These are phyloP conservation scores for Suillus subalutaceus DNA, from an alignment of 768 basidiomycete genomes.

Conservation along the genomic window DNA sequence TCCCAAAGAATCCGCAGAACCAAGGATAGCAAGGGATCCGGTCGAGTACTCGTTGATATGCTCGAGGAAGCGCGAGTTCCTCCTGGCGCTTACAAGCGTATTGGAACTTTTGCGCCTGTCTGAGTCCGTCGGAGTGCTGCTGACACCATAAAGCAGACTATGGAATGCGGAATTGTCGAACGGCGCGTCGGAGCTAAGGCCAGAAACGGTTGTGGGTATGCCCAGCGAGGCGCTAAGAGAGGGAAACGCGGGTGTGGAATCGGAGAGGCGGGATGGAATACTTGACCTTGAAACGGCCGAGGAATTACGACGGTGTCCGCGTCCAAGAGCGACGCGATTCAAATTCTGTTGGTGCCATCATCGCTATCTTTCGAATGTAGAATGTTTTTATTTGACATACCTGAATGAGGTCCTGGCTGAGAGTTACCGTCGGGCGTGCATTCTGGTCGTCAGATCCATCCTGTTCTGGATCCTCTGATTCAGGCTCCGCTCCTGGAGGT, in stretches of 20 bases:
- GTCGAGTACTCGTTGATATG: constrained; percentile 20
- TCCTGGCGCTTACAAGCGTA: constrained; percentile 4
- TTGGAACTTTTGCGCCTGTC: constrained; percentile 16
- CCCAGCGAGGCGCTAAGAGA: constrained; percentile 6
- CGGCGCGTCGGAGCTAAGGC: constrained; percentile 17
- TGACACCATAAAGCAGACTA: constrained; percentile 11
- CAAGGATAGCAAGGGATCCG: constrained; percentile 16
- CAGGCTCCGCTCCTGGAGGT: constrained; percentile 19
- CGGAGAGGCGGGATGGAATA: constrained; percentile 28
- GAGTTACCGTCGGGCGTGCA: constrained; percentile 20
- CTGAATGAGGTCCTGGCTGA: constrained; percentile 34
- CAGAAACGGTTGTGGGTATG: neutral
- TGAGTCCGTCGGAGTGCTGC: neutral
- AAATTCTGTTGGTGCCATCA: constrained; percentile 22
- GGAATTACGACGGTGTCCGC: constrained; percentile 23
- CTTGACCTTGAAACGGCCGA: constrained; percentile 24
- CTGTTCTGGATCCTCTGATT: constrained; percentile 16
- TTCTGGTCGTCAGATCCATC: constrained; percentile 12
- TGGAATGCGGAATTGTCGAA: constrained; percentile 26
- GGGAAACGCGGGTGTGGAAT: constrained; percentile 17
- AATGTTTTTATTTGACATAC: constrained; percentile 16
- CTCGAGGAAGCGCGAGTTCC: constrained; percentile 26
- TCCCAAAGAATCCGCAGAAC: neutral
- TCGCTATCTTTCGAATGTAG: neutral
- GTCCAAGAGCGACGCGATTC: constrained; percentile 20